phyloP scores from a whole-genome alignment of 2,329 filamentous ascomycete species.

The Colletotrichum coccodes region DNA sequence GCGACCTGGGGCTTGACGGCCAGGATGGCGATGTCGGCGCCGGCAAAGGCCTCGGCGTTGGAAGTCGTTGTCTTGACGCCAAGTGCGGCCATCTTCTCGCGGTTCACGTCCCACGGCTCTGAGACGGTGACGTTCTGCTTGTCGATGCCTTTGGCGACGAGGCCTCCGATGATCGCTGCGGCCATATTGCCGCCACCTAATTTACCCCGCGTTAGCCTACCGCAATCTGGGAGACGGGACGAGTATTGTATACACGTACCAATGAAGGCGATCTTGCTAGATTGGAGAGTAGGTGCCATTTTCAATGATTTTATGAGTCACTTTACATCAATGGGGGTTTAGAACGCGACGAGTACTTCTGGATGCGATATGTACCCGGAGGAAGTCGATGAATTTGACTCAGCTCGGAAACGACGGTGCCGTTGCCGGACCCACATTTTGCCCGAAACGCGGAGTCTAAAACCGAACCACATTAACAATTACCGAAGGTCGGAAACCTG shows the following conservation, averaged over 20 bases:
- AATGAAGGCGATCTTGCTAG: conserved; percentile 15
- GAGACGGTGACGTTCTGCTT: conserved; percentile 58
- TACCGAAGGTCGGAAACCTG: not conserved
- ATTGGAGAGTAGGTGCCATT: not conserved
- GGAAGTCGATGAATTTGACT: conserved; percentile 1
- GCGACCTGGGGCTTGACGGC: conserved; percentile 63
- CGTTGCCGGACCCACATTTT: not conserved
- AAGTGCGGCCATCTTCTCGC: conserved; percentile 56
- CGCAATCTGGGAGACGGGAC: not conserved
- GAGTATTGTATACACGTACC: not conserved
- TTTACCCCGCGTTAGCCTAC: conserved; percentile 9
- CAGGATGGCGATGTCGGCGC: conserved; percentile 58
- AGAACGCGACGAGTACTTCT: not conserved
- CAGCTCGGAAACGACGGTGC: conserved; percentile 1
- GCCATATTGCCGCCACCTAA: conserved; percentile 63
- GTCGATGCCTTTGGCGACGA: conserved; percentile 53
- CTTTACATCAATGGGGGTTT: not conserved
- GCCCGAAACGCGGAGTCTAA: not conserved
- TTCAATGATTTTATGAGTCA: not conserved
- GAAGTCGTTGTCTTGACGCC: conserved; percentile 58
- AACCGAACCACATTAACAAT: not conserved
- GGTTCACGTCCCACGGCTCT: conserved; percentile 64
- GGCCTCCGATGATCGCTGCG: conserved; percentile 61
- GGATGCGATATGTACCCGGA: not conserved
- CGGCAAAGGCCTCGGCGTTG: conserved; percentile 54